These are phyloP conservation scores for Aspergillus asperescens DNA, from an alignment of 495 filamentous ascomycete genomes.

Conservation along the genomic window DNA sequence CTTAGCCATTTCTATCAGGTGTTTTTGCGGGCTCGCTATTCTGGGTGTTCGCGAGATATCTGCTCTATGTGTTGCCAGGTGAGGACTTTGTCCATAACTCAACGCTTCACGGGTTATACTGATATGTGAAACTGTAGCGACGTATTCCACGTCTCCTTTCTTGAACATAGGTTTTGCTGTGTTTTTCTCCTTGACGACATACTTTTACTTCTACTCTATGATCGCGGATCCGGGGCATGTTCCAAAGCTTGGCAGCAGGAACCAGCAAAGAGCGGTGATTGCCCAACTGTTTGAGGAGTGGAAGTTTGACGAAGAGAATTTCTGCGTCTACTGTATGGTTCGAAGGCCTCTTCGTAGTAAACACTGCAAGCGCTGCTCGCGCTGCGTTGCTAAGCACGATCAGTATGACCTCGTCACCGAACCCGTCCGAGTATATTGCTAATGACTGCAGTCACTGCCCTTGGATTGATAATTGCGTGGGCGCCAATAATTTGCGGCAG, in stretches of 20 bases:
- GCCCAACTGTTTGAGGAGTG: slow-evolving; percentile 74
- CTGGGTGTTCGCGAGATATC: slow-evolving; percentile 72
- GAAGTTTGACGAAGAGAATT: slow-evolving; percentile 92
- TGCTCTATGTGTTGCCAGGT: slow-evolving; percentile 66
- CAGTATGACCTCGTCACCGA: slow-evolving; percentile 62
- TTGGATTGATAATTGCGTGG: slow-evolving; percentile 96
- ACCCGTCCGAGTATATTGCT: neutral
- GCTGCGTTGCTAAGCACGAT: slow-evolving; percentile 94
- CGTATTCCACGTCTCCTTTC: slow-evolving; percentile 57
- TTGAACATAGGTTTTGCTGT: slow-evolving; percentile 68
- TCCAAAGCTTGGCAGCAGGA: slow-evolving; percentile 84
- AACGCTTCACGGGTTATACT: neutral
- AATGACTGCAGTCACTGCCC: slow-evolving; percentile 79
- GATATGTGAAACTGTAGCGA: slow-evolving; percentile 43
- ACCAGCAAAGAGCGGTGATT: slow-evolving; percentile 80
- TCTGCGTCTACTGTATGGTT: slow-evolving; percentile 91
- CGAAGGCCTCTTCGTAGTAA: slow-evolving; percentile 87
- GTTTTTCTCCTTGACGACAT: slow-evolving; percentile 60
- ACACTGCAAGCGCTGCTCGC: slow-evolving; percentile 84
- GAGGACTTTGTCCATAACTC: slow-evolving; percentile 23
- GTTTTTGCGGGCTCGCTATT: slow-evolving; percentile 87
- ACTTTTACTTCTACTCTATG: slow-evolving; percentile 86
- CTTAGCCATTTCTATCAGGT: slow-evolving; percentile 83
- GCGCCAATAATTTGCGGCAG: slow-evolving; percentile 89
- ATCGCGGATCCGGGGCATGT: slow-evolving; percentile 85